A percentile compares a stretch with the other conserved stretches of the same genome.
Evolutionary conservation across 352 stramenopile genomes (phyloP).

Genomic region (Globisporangium radiosum): DNA sequence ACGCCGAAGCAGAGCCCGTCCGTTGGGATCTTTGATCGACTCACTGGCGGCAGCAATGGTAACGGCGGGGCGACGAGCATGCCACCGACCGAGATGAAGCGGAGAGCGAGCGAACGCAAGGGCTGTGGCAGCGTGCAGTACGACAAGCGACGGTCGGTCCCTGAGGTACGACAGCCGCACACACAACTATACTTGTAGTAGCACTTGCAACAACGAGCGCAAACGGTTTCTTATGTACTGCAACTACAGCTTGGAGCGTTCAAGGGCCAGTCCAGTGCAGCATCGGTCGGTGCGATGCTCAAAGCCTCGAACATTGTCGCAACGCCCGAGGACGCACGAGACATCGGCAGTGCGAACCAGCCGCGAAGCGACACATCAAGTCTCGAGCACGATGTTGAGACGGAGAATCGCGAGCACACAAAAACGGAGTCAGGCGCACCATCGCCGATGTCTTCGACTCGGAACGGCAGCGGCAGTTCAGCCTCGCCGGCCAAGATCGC

Average conservation of each 20-base stretch:
- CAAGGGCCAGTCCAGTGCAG: constrained; percentile 14
- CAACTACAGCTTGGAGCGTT: constrained; percentile 4
- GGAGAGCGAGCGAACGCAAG: constrained; percentile 18
- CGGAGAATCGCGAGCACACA: not conserved
- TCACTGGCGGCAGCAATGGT: constrained; percentile 22
- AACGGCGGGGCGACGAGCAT: constrained; percentile 23
- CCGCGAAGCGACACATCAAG: constrained; percentile 16
- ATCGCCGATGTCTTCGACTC: no score
- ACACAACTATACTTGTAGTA: no score
- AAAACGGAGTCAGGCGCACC: not conserved
- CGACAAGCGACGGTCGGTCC: constrained; percentile 22
- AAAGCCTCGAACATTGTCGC: constrained; percentile 33
- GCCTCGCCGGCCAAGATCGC: no score
- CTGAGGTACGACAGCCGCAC: constrained; percentile 19
- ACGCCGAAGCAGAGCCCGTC: constrained; percentile 33
- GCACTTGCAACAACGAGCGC: no score
- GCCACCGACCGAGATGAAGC: constrained; percentile 23
- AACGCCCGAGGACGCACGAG: constrained; percentile 8
- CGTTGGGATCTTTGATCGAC: constrained; percentile 33
- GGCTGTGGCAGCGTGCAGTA: constrained; percentile 1
- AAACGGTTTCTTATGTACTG: not conserved
- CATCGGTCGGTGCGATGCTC: constrained; percentile 36
- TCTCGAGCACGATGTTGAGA: not conserved
- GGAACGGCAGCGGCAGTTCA: not conserved
- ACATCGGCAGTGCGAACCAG: constrained; percentile 10